A percentile compares a stretch with the other conserved stretches of the same genome.
phyloP scores from a whole-genome alignment of 495 filamentous ascomycete genomes.

The Jackrogersella minutella region DNA sequence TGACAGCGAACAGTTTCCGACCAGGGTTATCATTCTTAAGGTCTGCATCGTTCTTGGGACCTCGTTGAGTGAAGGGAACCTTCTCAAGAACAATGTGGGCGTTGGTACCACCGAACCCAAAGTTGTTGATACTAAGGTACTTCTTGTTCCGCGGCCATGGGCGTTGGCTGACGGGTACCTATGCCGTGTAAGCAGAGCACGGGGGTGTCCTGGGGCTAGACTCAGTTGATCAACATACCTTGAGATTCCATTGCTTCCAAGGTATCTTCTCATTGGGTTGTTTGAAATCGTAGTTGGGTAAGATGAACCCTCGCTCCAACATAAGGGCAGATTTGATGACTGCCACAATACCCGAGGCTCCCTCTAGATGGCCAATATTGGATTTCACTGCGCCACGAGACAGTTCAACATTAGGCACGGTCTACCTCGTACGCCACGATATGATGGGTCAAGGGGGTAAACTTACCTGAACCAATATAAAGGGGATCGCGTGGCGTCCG shows the following conservation, averaged over 20 bases:
- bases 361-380: slow-evolving; percentile 68
- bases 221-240: slow-evolving; percentile 32
- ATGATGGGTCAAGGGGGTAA: background rate
- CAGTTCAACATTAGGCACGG: background rate
- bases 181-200: slow-evolving; percentile 7
- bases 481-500: slow-evolving; percentile 52
- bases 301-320: slow-evolving; percentile 63
- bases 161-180: slow-evolving; percentile 41
- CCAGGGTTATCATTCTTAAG: slow-evolving; percentile 46
- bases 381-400: slow-evolving; percentile 24
- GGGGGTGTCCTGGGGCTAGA: background rate
- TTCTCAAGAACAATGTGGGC: slow-evolving; percentile 53
- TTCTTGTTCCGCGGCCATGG: slow-evolving; percentile 53
- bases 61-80: slow-evolving; percentile 43
- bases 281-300: slow-evolving; percentile 61
- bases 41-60: slow-evolving; percentile 47
- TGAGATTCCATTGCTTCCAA: slow-evolving; percentile 56
- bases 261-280: slow-evolving; percentile 54
- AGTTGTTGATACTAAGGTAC: slow-evolving; percentile 57
- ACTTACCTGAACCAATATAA: slow-evolving; percentile 66
- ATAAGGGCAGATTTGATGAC: slow-evolving; percentile 67
- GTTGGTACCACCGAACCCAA: slow-evolving; percentile 58
- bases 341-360: slow-evolving; percentile 62
- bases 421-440: background rate
- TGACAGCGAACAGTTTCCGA: slow-evolving; percentile 55